Percentiles rank a stretch among this genome's conserved stretches.
Conservation (phyloP, 2,329 filamentous ascomycete genomes). For the Alternaria novae-zelandiae region DNA sequence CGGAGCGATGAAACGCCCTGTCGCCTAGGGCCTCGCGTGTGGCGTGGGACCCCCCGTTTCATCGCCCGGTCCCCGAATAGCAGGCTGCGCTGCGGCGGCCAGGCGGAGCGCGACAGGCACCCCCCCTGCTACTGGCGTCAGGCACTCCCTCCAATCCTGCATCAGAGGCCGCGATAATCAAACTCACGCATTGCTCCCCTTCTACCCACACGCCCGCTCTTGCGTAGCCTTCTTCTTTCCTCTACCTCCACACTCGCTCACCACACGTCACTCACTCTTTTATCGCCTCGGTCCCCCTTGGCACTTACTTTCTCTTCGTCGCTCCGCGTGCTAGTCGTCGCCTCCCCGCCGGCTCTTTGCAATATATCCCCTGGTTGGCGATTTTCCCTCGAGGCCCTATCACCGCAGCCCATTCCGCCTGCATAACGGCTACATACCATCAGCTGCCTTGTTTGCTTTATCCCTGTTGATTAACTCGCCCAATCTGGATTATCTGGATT, state of each 20-base stretch:
- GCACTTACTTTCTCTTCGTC: constrained; percentile 30
- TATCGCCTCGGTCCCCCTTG: constrained; percentile 22
- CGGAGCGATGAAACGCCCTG: constrained; percentile 33
- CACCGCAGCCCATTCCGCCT: constrained; percentile 29
- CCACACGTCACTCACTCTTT: constrained; percentile 26
- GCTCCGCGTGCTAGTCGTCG: constrained; percentile 24
- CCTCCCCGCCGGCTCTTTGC: constrained; percentile 36
- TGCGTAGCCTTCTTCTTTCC: constrained; percentile 7
- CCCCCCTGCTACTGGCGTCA: constrained; percentile 13
- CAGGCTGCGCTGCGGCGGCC: constrained; percentile 18
- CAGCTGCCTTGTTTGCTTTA: constrained; percentile 31
- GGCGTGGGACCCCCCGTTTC: constrained; percentile 26
- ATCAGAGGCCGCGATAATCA: constrained; percentile 26
- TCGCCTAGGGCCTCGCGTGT: constrained; percentile 18
- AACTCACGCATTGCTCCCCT: constrained; percentile 27
- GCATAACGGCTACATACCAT: constrained; percentile 32
- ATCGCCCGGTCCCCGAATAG: constrained; percentile 20
- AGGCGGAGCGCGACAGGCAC: constrained; percentile 7
- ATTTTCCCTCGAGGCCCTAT: constrained; percentile 28
- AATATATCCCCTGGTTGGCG: constrained; percentile 39
- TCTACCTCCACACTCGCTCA: constrained; percentile 11
- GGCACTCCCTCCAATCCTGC: constrained; percentile 26
- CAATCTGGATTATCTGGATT: constrained; percentile 34
- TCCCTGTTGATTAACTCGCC: constrained; percentile 45
- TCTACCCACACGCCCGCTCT: constrained; percentile 27